Conservation (phyloP, 169 alveolate species). For the Perkinsus marinus region DNA sequence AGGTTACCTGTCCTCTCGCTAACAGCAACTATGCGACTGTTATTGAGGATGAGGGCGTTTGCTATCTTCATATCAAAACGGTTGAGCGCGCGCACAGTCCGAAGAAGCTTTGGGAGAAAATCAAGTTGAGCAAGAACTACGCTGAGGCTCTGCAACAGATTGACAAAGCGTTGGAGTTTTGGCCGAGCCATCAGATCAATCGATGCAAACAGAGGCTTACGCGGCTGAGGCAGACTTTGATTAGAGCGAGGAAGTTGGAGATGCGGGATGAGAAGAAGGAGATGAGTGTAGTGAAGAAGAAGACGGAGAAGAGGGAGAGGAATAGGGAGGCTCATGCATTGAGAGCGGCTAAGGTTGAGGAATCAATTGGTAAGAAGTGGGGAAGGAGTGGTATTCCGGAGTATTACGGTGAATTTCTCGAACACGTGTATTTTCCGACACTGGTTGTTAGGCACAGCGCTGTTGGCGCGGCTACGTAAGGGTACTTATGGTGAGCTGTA, state of each 20-base stretch:
- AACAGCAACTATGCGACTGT: constrained; percentile 94
- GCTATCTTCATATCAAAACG: constrained; percentile 88
- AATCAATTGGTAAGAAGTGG: constrained; percentile 65
- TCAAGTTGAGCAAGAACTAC: constrained; percentile 76
- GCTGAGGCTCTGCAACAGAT: constrained; percentile 82
- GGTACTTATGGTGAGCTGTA: neutral
- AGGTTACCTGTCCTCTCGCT: constrained; percentile 94
- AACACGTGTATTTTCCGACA: too few relatives aligned
- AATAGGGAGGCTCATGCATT: constrained; percentile 88
- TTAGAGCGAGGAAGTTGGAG: constrained; percentile 75
- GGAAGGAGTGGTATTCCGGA: too few relatives aligned
- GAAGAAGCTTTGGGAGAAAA: constrained; percentile 85
- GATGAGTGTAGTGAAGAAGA: constrained; percentile 65
- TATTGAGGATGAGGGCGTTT: constrained; percentile 81
- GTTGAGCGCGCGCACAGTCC: constrained; percentile 97
- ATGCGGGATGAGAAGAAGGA: constrained; percentile 43
- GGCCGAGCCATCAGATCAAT: constrained; percentile 81
- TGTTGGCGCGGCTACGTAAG: neutral
- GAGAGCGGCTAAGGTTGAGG: constrained; percentile 91
- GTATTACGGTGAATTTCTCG: too few relatives aligned
- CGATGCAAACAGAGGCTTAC: constrained; percentile 91
- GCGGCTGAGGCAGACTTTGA: constrained; percentile 82
- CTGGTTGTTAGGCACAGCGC: neutral
- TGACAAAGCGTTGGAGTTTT: constrained; percentile 78
- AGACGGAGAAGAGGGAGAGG: constrained; percentile 94